Percentiles rank a stretch among this genome's conserved stretches.
Evolutionary conservation across 192 early-diverging fungal species (phyloP).

Genomic region (Linnemannia exigua): DNA sequence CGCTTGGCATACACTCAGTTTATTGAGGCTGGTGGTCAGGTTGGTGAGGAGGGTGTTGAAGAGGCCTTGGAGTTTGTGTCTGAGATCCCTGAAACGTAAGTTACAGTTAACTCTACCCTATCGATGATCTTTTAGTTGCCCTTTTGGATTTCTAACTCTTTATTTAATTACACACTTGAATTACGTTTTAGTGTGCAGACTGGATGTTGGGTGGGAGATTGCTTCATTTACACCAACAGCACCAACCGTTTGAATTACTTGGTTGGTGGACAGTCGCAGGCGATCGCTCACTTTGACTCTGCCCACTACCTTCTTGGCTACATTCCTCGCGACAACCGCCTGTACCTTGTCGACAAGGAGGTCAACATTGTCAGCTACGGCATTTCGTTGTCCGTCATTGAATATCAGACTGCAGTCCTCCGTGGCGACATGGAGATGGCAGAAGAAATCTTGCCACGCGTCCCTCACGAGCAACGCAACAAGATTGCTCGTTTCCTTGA

Average conservation of each 20-base stretch:
- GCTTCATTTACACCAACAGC: constrained; percentile 97
- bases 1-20: constrained; percentile 85
- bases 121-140: neutral
- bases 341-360: constrained; percentile 96
- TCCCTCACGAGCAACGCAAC: constrained; percentile 90
- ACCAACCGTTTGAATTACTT: constrained; percentile 96
- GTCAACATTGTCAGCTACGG: constrained; percentile 90
- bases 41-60: constrained; percentile 95
- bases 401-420: constrained; percentile 98
- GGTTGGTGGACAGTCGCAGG: constrained; percentile 94
- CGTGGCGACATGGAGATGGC: constrained; percentile 93
- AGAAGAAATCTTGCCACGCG: constrained; percentile 81
- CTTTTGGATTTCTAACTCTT: neutral
- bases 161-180: neutral
- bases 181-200: constrained; percentile 84
- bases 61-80: constrained; percentile 96
- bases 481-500: constrained; percentile 97
- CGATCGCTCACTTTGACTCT: constrained; percentile 96
- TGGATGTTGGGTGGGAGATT: constrained; percentile 98
- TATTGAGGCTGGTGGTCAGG: constrained; percentile 74
- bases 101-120: neutral
- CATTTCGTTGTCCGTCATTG: constrained; percentile 93
- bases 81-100: constrained; percentile 88
- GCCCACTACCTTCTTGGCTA: constrained; percentile 96
- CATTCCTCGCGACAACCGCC: constrained; percentile 92